Evolutionary conservation across 176 grass and related monocot genomes (phyloP).

Genomic region (Carex pumila): DNA sequence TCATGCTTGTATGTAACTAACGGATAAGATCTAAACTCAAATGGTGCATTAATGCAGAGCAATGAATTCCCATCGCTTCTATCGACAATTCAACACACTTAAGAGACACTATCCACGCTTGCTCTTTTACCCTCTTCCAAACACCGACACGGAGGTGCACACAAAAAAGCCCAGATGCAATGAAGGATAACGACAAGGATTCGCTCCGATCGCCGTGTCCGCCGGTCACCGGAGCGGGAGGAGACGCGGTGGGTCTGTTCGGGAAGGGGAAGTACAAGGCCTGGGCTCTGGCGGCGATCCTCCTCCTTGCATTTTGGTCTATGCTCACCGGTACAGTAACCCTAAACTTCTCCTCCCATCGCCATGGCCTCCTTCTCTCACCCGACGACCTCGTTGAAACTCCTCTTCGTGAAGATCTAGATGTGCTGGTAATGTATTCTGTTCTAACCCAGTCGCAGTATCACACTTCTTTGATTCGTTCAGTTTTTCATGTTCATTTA

Average conservation of each 20-base stretch:
- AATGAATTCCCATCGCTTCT: too few relatives aligned
- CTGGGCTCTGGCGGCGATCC: constrained; percentile 79
- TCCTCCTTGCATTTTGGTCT: constrained; percentile 91
- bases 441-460: neutral
- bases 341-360: constrained; percentile 57
- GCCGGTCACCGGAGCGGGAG: neutral
- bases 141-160: constrained; percentile 6
- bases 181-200: constrained; percentile 6
- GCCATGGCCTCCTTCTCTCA: constrained; percentile 26
- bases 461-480: neutral
- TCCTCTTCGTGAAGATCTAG: constrained; percentile 4
- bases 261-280: constrained; percentile 79
- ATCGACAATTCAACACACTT: neutral
- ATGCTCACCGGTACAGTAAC: constrained; percentile 86
- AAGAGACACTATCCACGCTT: neutral
- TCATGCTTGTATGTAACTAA: too few relatives aligned
- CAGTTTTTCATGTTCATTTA: neutral
- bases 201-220: constrained; percentile 17
- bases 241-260: constrained; percentile 21
- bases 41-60: too few relatives aligned
- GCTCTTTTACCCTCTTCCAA: neutral
- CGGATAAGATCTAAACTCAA: too few relatives aligned
- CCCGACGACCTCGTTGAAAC: constrained; percentile 31
- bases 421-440: constrained; percentile 1
- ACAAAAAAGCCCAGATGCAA: constrained; percentile 25